A percentile compares a stretch with the other conserved stretches of the same genome.
phyloP scores from a whole-genome alignment of 257 asterid genomes.

The Salvia rosmarinus region DNA sequence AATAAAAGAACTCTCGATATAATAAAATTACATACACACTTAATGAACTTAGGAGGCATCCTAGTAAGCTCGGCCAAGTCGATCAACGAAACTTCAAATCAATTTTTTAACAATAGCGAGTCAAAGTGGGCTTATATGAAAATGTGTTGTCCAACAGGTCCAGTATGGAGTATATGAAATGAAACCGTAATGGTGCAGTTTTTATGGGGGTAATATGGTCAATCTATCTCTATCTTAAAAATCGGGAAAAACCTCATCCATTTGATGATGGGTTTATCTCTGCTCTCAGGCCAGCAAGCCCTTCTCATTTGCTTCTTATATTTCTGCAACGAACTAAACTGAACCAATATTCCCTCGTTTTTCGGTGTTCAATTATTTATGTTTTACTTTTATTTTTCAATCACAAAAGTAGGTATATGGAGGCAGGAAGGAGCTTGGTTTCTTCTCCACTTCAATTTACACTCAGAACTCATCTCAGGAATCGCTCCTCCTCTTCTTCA shows the following conservation, averaged over 20 bases:
- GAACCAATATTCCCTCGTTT: neutral
- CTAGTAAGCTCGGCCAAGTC: too few relatives aligned
- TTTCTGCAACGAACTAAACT: neutral
- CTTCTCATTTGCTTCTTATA: constrained; percentile 24
- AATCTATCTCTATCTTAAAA: constrained; percentile 2
- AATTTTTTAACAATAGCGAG: too few relatives aligned
- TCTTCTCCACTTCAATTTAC: constrained; percentile 69
- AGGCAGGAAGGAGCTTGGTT: constrained; percentile 65
- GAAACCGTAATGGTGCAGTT: too few relatives aligned
- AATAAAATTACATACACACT: too few relatives aligned
- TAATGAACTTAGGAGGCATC: too few relatives aligned
- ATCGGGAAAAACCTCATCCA: constrained; percentile 48
- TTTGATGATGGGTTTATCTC: constrained; percentile 48
- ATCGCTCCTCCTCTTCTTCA: constrained; percentile 50
- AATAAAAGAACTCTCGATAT: too few relatives aligned
- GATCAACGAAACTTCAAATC: too few relatives aligned
- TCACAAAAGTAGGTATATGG: constrained; percentile 48
- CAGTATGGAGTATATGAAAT: too few relatives aligned
- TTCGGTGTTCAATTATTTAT: neutral
- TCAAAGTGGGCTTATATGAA: too few relatives aligned
- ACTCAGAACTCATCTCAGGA: constrained; percentile 54
- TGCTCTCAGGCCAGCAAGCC: constrained; percentile 28
- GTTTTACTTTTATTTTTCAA: neutral
- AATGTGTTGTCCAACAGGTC: too few relatives aligned
- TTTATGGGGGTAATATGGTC: constrained; percentile 38